Conservation (phyloP, 2,329 filamentous ascomycete genomes). For the Colletotrichum musae region DNA sequence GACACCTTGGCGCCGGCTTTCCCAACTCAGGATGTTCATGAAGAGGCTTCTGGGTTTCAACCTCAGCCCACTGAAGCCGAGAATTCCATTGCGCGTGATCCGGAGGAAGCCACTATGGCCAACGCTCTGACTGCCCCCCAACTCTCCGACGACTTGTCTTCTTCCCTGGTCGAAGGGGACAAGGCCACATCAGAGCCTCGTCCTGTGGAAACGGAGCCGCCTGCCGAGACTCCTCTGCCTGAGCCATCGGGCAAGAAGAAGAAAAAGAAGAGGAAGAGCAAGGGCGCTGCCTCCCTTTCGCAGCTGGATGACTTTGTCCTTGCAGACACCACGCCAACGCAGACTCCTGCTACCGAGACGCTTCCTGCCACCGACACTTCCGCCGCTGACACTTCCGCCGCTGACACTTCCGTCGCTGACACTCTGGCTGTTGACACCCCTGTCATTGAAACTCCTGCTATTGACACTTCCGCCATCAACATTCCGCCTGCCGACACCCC, state of each 20-base stretch:
- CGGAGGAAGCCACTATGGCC: background rate
- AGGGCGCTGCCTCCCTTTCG: constrained; percentile 9
- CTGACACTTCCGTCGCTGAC: background rate
- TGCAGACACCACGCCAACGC: constrained; percentile 20
- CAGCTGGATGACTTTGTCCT: constrained; percentile 18
- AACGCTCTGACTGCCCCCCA: background rate
- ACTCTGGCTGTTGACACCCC: background rate
- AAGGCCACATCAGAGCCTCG: constrained; percentile 14
- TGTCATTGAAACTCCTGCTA: background rate
- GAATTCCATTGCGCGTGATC: background rate
- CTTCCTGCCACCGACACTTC: background rate
- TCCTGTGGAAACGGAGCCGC: background rate
- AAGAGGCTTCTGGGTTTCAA: background rate
- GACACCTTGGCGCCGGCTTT: background rate
- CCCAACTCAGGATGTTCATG: background rate
- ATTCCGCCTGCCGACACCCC: background rate
- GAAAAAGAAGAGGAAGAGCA: constrained; percentile 46
- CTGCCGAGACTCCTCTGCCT: constrained; percentile 26
- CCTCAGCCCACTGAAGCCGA: background rate
- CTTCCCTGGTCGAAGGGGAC: background rate
- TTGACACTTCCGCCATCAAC: background rate
- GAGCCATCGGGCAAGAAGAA: constrained; percentile 43
- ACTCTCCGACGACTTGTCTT: constrained; percentile 1
- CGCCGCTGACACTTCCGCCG: background rate
- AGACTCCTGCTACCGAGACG: constrained; percentile 12